These are phyloP conservation scores for Gossypium aridum DNA, from an alignment of 441 rosid genomes.

Conservation along the genomic window DNA sequence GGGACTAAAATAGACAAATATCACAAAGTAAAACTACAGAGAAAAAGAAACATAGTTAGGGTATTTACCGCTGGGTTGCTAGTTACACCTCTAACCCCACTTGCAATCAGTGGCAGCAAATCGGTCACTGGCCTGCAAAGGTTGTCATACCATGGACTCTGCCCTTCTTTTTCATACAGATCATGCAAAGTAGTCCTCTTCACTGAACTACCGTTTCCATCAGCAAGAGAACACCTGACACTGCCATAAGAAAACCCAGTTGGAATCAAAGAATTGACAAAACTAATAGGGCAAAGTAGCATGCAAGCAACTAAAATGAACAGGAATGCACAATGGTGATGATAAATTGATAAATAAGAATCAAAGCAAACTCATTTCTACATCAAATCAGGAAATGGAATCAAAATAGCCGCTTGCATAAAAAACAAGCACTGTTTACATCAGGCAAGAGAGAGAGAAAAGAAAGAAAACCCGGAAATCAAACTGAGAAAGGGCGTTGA, in stretches of 20 bases:
- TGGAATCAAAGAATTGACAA: background rate
- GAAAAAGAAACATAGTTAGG: background rate
- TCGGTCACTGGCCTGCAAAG: conserved; percentile 97
- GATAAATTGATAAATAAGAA: conserved; percentile 11
- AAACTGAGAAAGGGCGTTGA: background rate
- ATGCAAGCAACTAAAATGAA: background rate
- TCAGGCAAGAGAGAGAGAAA: background rate
- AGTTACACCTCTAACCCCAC: conserved; percentile 94
- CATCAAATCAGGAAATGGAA: background rate
- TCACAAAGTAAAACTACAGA: conserved; percentile 8
- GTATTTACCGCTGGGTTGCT: conserved; percentile 92
- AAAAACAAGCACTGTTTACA: background rate
- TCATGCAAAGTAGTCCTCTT: conserved; percentile 81
- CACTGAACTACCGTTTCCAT: conserved; percentile 49
- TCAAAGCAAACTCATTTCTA: background rate
- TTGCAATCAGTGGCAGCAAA: conserved; percentile 74
- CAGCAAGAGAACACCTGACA: conserved; percentile 61
- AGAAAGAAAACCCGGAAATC: background rate
- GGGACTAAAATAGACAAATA: background rate
- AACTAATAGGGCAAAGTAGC: background rate
- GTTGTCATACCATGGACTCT: conserved; percentile 99
- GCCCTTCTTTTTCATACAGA: conserved; percentile 85
- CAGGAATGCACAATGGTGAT: background rate
- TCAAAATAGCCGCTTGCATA: background rate
- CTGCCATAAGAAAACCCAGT: conserved; percentile 27